These are phyloP conservation scores for Omphalea diandra DNA, from an alignment of 441 rosid species.

Conservation along the genomic window DNA sequence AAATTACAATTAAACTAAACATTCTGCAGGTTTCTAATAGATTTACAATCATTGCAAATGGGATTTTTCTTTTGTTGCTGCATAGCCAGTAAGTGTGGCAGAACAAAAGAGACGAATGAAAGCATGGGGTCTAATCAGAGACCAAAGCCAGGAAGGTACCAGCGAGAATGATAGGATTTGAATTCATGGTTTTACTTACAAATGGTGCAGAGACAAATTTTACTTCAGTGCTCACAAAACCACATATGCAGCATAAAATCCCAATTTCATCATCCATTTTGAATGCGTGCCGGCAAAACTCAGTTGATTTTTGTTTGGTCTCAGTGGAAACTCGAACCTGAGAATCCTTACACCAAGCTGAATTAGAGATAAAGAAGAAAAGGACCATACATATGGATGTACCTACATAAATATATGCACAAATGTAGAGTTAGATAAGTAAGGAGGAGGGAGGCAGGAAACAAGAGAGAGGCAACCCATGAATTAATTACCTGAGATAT, in stretches of 20 bases:
- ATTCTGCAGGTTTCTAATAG: neutral
- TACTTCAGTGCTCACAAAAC: constrained; percentile 69
- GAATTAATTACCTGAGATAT: neutral
- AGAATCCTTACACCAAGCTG: constrained; percentile 28
- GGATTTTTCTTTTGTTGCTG: neutral
- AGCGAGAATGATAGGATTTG: neutral
- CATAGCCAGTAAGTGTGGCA: neutral
- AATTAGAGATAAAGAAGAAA: constrained; percentile 16
- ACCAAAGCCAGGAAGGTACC: neutral
- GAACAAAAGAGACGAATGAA: neutral
- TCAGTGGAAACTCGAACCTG: constrained; percentile 53
- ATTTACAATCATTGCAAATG: neutral
- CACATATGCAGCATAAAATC: constrained; percentile 60
- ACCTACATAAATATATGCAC: neutral
- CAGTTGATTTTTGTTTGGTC: constrained; percentile 37
- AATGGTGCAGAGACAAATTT: constrained; percentile 70
- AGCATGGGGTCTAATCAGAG: neutral
- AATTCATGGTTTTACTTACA: constrained; percentile 54
- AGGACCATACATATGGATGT: neutral
- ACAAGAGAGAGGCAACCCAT: neutral
- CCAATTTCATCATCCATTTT: constrained; percentile 79
- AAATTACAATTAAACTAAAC: neutral
- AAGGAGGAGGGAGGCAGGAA: neutral
- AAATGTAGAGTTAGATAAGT: neutral
- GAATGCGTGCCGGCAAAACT: constrained; percentile 59